Percentiles rank a stretch among this genome's conserved stretches.
These are phyloP conservation scores for Linanthus parryae DNA, from an alignment of 148 eudicot species.

Conservation along the genomic window DNA sequence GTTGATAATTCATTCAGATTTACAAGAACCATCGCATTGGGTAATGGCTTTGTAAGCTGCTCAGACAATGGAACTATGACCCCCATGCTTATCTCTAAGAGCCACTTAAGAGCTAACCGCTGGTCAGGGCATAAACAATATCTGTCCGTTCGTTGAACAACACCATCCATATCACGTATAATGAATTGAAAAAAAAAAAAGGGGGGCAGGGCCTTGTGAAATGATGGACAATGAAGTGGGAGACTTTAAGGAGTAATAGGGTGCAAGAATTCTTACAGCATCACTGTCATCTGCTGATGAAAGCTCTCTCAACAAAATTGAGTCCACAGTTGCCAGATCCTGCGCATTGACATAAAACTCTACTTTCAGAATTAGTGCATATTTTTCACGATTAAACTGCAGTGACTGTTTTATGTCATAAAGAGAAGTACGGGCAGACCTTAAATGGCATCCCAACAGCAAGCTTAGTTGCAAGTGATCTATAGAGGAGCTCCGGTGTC, in stretches of 20 bases:
- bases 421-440: slow-evolving; percentile 37
- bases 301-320: slow-evolving; percentile 81
- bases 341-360: slow-evolving; percentile 20
- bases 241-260: too few species aligned
- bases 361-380: background rate
- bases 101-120: slow-evolving; percentile 94
- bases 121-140: too few species aligned
- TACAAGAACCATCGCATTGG: slow-evolving; percentile 80
- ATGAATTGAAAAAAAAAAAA: too few species aligned
- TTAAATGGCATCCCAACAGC: slow-evolving; percentile 93
- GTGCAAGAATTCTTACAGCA: slow-evolving; percentile 65
- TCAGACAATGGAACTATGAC: slow-evolving; percentile 84
- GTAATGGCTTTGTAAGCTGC: slow-evolving; percentile 89
- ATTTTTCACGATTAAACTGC: too few species aligned
- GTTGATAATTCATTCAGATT: slow-evolving; percentile 73
- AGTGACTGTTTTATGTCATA: too few species aligned
- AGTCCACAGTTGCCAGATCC: slow-evolving; percentile 99
- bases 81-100: slow-evolving; percentile 87
- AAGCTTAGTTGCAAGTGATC: slow-evolving; percentile 85
- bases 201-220: too few species aligned
- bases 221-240: too few species aligned
- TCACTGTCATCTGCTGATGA: slow-evolving; percentile 72
- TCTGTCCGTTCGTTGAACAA: too few species aligned
- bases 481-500: slow-evolving; percentile 90
- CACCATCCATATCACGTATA: too few species aligned